Conservation (phyloP, 1,139 yeast genomes). For the Hyphopichia wangnamkhiaoensis region DNA sequence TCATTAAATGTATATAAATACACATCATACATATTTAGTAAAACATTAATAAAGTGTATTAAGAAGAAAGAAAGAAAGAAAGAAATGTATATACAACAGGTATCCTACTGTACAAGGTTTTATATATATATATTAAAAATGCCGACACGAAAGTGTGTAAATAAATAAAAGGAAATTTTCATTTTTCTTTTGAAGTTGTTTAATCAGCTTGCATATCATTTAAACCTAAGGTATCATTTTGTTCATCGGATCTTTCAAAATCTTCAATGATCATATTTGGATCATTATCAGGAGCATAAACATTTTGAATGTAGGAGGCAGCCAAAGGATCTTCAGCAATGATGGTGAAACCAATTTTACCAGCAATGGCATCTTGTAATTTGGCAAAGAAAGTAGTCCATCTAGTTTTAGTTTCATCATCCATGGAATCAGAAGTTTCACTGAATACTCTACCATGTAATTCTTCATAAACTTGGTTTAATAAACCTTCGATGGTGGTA, state of each 20-base stretch:
- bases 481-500: slow-evolving; percentile 92
- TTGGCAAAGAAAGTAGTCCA: slow-evolving; percentile 81
- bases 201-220: slow-evolving; percentile 66
- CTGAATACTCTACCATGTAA: slow-evolving; percentile 82
- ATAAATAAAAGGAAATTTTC: too few relatives aligned
- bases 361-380: slow-evolving; percentile 79
- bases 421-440: slow-evolving; percentile 92
- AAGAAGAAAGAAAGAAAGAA: background rate
- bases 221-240: slow-evolving; percentile 90
- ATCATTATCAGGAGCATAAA: slow-evolving; percentile 96
- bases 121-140: background rate
- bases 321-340: slow-evolving; percentile 94
- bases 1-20: too few relatives aligned
- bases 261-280: slow-evolving; percentile 94
- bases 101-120: background rate
- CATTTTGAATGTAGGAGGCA: slow-evolving; percentile 92
- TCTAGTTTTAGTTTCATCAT: slow-evolving; percentile 65
- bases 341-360: slow-evolving; percentile 80
- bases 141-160: too few relatives aligned
- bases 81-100: background rate
- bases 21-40: background rate
- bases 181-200: too few relatives aligned
- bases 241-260: slow-evolving; percentile 81
- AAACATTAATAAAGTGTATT: background rate
- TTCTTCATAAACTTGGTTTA: slow-evolving; percentile 87